Percentiles rank a stretch among this genome's conserved stretches.
Evolutionary conservation across 805 yeast species (phyloP).

Genomic region (Yarrowia sp.): DNA sequence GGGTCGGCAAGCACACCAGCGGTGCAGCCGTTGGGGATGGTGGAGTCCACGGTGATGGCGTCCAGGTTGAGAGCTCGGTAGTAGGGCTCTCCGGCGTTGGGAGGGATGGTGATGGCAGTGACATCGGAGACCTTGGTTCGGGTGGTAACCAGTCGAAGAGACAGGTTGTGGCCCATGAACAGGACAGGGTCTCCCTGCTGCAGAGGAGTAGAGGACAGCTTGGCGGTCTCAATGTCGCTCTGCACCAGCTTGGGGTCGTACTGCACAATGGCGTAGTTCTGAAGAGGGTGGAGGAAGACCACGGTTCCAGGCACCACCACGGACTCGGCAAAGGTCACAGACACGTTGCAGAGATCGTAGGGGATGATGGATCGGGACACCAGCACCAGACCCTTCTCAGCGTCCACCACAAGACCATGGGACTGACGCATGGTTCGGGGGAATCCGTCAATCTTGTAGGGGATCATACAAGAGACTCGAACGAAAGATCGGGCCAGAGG

Average conservation of each 20-base stretch:
- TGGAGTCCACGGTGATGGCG: conserved; percentile 70
- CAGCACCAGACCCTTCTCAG: conserved; percentile 72
- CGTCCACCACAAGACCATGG: conserved; percentile 79
- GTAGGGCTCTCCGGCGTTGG: conserved; percentile 66
- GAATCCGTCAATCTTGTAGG: conserved; percentile 73
- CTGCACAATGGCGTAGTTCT: conserved; percentile 77
- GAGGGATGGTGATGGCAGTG: conserved; percentile 69
- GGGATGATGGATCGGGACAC: conserved; percentile 79
- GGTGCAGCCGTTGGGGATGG: conserved; percentile 66
- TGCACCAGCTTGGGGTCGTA: conserved; percentile 74
- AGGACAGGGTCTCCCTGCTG: conserved; percentile 70
- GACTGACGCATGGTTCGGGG: conserved; percentile 60
- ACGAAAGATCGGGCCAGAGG: conserved; percentile 67
- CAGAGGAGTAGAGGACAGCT: conserved; percentile 54
- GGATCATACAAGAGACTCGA: conserved; percentile 60
- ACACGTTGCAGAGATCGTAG: conserved; percentile 74
- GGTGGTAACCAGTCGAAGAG: conserved; percentile 65
- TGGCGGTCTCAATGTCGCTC: conserved; percentile 71
- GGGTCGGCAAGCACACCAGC: conserved; percentile 73
- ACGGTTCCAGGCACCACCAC: conserved; percentile 77
- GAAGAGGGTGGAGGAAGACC: conserved; percentile 80
- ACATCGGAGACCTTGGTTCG: conserved; percentile 76
- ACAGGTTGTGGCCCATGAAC: conserved; percentile 79
- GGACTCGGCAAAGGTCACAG: conserved; percentile 81
- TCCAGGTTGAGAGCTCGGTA: conserved; percentile 84